Conservation (phyloP, 331 rosid genomes). For the Prunus yedoensis region DNA sequence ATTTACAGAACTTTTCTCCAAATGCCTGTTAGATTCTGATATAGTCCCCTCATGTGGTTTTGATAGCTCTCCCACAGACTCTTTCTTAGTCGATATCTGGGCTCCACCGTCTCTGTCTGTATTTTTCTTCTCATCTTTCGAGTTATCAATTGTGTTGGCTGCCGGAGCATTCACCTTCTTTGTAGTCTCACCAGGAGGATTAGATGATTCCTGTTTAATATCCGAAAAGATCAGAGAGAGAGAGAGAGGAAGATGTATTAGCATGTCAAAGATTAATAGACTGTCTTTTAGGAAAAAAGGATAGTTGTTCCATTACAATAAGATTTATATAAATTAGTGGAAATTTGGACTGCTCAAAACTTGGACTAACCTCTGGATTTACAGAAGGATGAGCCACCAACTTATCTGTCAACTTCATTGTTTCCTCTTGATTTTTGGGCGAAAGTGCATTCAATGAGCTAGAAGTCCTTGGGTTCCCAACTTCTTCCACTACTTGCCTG, state of each 20-base stretch:
- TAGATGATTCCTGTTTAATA: constrained; percentile 36
- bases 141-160: not conserved
- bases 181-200: constrained; percentile 10
- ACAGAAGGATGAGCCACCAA: constrained; percentile 26
- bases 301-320: not conserved
- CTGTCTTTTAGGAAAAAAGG: not conserved
- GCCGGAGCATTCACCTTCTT: constrained; percentile 7
- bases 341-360: not conserved
- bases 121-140: constrained; percentile 14
- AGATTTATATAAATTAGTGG: not conserved
- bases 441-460: constrained; percentile 26
- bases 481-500: constrained; percentile 24
- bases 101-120: constrained; percentile 7
- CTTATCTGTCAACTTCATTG: constrained; percentile 30
- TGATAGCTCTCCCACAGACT: not conserved
- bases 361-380: constrained; percentile 39
- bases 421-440: constrained; percentile 20
- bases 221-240: not conserved
- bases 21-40: not conserved
- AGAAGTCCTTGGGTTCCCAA: constrained; percentile 31
- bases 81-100: constrained; percentile 12
- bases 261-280: not conserved
- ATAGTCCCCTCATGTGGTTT: constrained; percentile 12
- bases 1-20: constrained; percentile 7
- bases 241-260: not conserved